Evolutionary conservation across 108 stramenopile species (phyloP), one percentile per base, ranked within the genome.

Genomic region (Craspedostauros australis): DNA sequence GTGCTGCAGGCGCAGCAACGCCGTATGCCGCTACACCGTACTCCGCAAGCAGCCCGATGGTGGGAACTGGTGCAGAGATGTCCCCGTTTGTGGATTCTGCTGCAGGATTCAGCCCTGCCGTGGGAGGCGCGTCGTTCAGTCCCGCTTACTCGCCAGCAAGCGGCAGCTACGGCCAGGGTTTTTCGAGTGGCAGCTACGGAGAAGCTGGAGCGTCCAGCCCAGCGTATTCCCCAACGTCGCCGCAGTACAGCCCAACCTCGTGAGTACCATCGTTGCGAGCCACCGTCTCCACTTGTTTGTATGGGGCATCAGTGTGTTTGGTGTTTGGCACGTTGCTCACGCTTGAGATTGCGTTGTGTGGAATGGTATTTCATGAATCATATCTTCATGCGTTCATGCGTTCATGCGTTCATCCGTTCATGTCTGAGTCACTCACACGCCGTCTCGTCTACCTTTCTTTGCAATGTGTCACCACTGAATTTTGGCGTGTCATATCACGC

Each of bases 101-200:
- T 50, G 86, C 71, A 23, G 81, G 71, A 16, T 91, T 91, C 57
- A 81, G 83, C 68, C 91, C 89, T 56, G 77, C 82, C 8, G 78
- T 83, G 53, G 72, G 85, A 34, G 83, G 81, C 15, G 72, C 79
- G 1, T 66, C 63, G 20, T 91, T 91, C 64, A 85, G 83, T 15
- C 89, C 89, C 3, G 73, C 80, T 5, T 89, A 89, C 51, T 78
- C 73, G 33, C 88, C 88, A 28, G 71, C 71, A 19, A 80, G 80
- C 58, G 83, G 81, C 21, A 67, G 64, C 24, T 88, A 83, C 49
- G 62, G 81, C 30, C 34, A 59, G 37, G 71, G 80, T 2, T 66
- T 66, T 66, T 69, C 82, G 2, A 81, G 86, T 64, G 84, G 90
- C 11, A 83, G 84, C 52, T 90, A 90, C 53, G 80, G 82, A n/a